Evolutionary conservation across 345 rosid genomes (phyloP).

Genomic region (Sonneratia alba): DNA sequence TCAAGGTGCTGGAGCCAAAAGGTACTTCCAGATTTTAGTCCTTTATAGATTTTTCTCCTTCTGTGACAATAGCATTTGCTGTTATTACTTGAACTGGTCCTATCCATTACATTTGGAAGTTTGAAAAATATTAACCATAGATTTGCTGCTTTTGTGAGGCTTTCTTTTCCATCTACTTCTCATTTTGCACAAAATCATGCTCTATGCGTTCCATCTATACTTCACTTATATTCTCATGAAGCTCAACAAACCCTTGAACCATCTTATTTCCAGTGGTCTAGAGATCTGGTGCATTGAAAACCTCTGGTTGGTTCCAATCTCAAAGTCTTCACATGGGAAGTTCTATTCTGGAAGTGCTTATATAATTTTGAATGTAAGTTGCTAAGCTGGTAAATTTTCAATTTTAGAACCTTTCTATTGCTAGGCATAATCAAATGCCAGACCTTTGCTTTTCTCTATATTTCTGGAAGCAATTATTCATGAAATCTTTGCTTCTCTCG

Average conservation of each 20-base stretch:
- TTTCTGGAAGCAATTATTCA: neutral
- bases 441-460: neutral
- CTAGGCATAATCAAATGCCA: neutral
- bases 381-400: neutral
- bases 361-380: conserved; percentile 51
- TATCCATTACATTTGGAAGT: neutral
- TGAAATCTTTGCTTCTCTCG: neutral
- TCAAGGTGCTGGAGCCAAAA: conserved; percentile 46
- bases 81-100: neutral
- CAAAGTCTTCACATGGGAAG: conserved; percentile 54
- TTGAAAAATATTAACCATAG: neutral
- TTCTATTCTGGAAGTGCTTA: conserved; percentile 67
- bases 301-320: conserved; percentile 37
- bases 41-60: neutral
- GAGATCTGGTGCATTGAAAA: conserved; percentile 74
- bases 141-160: neutral
- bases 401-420: neutral
- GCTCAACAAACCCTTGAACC: conserved; percentile 8
- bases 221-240: neutral
- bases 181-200: neutral
- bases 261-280: conserved; percentile 38
- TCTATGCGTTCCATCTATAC: neutral
- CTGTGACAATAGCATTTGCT: neutral
- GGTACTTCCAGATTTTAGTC: conserved; percentile 29
- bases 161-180: conserved; percentile 1